phyloP scores from a whole-genome alignment of 192 early-diverging fungal genomes.

The Entrophospora sp. region DNA sequence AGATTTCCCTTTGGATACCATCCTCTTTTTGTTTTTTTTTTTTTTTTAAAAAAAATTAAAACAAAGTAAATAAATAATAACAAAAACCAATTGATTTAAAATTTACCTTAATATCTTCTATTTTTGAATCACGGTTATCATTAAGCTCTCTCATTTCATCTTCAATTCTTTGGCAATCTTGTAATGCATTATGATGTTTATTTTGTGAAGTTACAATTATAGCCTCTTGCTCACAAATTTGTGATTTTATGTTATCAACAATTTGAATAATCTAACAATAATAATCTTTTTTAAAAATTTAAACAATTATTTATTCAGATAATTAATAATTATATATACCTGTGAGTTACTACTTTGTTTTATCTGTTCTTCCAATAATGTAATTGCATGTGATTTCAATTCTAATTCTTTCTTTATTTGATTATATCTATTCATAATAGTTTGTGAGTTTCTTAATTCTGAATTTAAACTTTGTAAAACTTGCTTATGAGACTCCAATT shows the following conservation, averaged over 20 bases:
- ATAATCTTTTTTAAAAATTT: conserved; percentile 6
- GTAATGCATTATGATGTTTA: conserved; percentile 39
- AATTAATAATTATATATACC: no score
- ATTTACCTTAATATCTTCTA: conserved; percentile 67
- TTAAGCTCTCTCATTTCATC: conserved; percentile 87
- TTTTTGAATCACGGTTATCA: conserved; percentile 78
- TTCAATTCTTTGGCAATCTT: conserved; percentile 56
- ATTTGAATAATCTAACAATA: conserved; percentile 42
- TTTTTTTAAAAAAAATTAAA: no score
- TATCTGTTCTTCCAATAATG: conserved; percentile 66
- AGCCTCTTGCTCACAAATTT: conserved; percentile 41
- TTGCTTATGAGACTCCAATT: conserved; percentile 41
- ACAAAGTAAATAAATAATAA: conserved; percentile 9
- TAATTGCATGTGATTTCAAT: conserved; percentile 70
- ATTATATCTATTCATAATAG: conserved; percentile 46
- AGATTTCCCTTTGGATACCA: conserved; percentile 55
- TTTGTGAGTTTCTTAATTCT: conserved; percentile 47
- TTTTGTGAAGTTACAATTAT: conserved; percentile 32
- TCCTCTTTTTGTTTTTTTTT: conserved; percentile 36
- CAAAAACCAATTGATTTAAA: not conserved
- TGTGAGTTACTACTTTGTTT: conserved; percentile 66
- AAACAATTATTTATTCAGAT: no score
- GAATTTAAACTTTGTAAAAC: conserved; percentile 42
- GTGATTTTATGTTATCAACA: conserved; percentile 44
- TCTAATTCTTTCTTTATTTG: conserved; percentile 56